These are phyloP conservation scores for Nicotiana otophora DNA, from an alignment of 257 asterid genomes.

Conservation along the genomic window DNA sequence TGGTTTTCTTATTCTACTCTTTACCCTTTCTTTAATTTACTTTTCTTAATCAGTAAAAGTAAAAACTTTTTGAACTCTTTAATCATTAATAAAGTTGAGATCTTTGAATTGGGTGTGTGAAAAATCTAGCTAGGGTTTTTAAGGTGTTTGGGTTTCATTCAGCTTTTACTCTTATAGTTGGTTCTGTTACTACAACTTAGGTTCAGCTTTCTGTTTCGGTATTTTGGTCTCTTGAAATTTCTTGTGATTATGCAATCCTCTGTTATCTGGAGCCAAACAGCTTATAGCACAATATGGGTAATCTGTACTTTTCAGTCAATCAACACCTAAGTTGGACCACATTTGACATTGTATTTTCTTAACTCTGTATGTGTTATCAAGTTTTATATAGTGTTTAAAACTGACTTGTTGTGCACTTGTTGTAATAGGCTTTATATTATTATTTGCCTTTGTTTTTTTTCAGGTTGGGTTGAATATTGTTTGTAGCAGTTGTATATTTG, in stretches of 20 bases:
- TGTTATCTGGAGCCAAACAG: not conserved
- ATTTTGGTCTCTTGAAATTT: not conserved
- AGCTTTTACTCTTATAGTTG: not conserved
- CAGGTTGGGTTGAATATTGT: slow-evolving; percentile 4
- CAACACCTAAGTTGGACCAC: slow-evolving; percentile 4
- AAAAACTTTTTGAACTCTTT: not conserved
- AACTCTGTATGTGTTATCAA: not conserved
- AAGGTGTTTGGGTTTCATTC: not conserved
- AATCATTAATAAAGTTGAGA: not conserved
- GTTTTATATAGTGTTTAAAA: not conserved
- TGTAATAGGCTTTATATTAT: not conserved
- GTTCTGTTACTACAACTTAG: not conserved
- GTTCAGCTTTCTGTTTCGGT: not conserved
- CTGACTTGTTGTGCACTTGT: not conserved
- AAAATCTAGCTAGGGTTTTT: slow-evolving; percentile 3
- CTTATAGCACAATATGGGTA: not conserved
- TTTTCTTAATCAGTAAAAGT: not conserved
- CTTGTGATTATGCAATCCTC: not conserved
- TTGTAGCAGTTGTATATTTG: slow-evolving; percentile 1
- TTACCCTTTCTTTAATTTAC: not conserved
- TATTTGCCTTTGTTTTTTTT: not conserved
- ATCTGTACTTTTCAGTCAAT: not conserved
- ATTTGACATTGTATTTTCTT: not conserved
- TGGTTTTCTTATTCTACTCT: not conserved
- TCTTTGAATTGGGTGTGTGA: not conserved